phyloP scores from a whole-genome alignment of 495 filamentous ascomycete genomes.

The Chlorociboria aeruginascens region DNA sequence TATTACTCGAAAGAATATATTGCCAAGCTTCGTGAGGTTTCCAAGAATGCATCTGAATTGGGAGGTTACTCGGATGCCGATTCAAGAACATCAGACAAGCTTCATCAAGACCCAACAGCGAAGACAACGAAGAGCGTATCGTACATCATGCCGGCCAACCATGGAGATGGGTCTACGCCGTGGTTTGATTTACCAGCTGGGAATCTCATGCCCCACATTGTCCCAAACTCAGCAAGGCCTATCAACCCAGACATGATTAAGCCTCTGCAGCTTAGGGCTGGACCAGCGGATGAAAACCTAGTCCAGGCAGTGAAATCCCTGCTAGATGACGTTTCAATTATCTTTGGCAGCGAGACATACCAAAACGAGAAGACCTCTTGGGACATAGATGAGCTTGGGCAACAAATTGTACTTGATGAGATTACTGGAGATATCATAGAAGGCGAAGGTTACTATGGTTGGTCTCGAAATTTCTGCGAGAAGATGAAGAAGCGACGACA shows the following conservation, averaged over 20 bases:
- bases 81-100: neutral
- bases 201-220: slow-evolving; percentile 67
- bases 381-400: slow-evolving; percentile 66
- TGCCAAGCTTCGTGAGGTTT: slow-evolving; percentile 45
- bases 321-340: slow-evolving; percentile 52
- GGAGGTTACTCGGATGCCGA: slow-evolving; percentile 18
- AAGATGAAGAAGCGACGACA: slow-evolving; percentile 58
- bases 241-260: slow-evolving; percentile 62
- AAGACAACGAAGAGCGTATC: slow-evolving; percentile 41
- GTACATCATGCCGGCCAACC: slow-evolving; percentile 59
- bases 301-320: slow-evolving; percentile 55
- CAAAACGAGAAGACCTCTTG: slow-evolving; percentile 19
- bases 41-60: slow-evolving; percentile 31
- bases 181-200: slow-evolving; percentile 82
- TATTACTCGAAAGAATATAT: slow-evolving; percentile 54
- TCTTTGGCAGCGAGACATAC: slow-evolving; percentile 36
- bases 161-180: slow-evolving; percentile 63
- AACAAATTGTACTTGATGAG: slow-evolving; percentile 47
- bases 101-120: slow-evolving; percentile 14
- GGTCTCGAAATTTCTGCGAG: slow-evolving; percentile 70
- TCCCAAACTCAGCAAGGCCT: slow-evolving; percentile 59
- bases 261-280: slow-evolving; percentile 60
- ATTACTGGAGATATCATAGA: slow-evolving; percentile 44
- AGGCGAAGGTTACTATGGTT: slow-evolving; percentile 75
- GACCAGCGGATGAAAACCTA: slow-evolving; percentile 57